Conservation (phyloP, 345 rosid species). For the Sonneratia caseolaris region DNA sequence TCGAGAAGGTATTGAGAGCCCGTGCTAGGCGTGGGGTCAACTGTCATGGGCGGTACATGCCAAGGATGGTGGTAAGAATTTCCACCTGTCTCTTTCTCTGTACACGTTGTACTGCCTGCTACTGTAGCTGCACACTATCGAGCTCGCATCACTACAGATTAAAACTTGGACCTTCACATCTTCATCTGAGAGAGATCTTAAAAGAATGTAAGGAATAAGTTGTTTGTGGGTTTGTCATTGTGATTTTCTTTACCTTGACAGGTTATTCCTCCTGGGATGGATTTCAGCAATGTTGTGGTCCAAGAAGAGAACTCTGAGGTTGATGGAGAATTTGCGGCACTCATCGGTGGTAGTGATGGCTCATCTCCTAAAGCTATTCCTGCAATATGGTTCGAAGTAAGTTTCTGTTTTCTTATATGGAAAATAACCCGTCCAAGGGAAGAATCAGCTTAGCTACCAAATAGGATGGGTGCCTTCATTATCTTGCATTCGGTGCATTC, state of each 20-base stretch:
- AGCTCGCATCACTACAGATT: not conserved
- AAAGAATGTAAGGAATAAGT: not conserved
- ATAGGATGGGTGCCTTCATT: too few relatives aligned
- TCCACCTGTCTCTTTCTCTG: slow-evolving; percentile 1
- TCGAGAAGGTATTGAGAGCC: slow-evolving; percentile 84
- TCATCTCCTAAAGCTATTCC: slow-evolving; percentile 87
- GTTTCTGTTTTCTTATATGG: slow-evolving; percentile 11
- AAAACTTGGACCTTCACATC: not conserved
- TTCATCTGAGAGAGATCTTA: not conserved
- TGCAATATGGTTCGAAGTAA: slow-evolving; percentile 84
- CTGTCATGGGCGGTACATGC: slow-evolving; percentile 94
- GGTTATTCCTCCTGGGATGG: slow-evolving; percentile 99
- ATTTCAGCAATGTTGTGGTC: slow-evolving; percentile 79
- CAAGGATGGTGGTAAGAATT: slow-evolving; percentile 75
- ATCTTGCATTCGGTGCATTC: too few relatives aligned
- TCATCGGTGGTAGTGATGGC: slow-evolving; percentile 53
- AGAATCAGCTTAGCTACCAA: not conserved
- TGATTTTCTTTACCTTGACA: slow-evolving; percentile 13
- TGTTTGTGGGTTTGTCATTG: not conserved
- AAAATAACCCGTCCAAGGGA: not conserved
- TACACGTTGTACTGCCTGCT: not conserved
- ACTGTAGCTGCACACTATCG: not conserved
- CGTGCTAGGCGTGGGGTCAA: slow-evolving; percentile 85
- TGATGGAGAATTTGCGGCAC: slow-evolving; percentile 62
- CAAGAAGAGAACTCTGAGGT: slow-evolving; percentile 79